Evolutionary conservation across 2,329 filamentous ascomycete species (phyloP), one percentile per base, ranked within the genome.

Genomic region (Cadophora luteo-olivacea): DNA sequence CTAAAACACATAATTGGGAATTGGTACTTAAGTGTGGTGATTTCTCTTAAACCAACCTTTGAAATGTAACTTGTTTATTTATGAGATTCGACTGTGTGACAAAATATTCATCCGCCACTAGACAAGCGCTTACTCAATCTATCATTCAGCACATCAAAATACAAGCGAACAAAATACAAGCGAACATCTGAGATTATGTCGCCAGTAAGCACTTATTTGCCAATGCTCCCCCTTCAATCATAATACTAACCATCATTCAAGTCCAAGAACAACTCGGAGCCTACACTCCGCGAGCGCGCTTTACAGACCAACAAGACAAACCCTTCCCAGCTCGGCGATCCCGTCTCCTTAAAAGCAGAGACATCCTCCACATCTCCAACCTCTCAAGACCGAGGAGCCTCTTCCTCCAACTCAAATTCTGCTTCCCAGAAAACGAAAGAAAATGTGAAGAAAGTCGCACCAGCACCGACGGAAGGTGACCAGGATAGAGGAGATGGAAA

Each of bases 321-420:
- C 45, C 72, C 70, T 16, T 71, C 72, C 4, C 70, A 72, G 63
- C 69, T 74, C 51, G 72, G 72, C 29, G 72, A 72, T 38, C 72
- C 72, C 14, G 64, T 71, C 16, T 72, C 70, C 2, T 29, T 74
- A 5, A 72, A 74, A 68, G 65, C 68, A 51, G 70, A 74, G 63
- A 68, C 66, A 1, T 67, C 69, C 5, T 32, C 63, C n/a, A 29
- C 57, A 12, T 65, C 36, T 12, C 72, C 69, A 14, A 71, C 68
- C 9, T 11, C 55, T 12, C 33, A 69, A 51, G 67, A 68, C 22
- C 60, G 41, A 1, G 66, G 61, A 9, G 68, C 68, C 9, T 48
- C 57, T 22, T 66, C 54, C 5, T 60, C 61, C 1, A 45, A 41
- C 6, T 55, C 32, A 3, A 38, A 36, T 1, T 51, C 55, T 2